phyloP scores from a whole-genome alignment of 148 eudicot species.

The Nyssa sinensis region DNA sequence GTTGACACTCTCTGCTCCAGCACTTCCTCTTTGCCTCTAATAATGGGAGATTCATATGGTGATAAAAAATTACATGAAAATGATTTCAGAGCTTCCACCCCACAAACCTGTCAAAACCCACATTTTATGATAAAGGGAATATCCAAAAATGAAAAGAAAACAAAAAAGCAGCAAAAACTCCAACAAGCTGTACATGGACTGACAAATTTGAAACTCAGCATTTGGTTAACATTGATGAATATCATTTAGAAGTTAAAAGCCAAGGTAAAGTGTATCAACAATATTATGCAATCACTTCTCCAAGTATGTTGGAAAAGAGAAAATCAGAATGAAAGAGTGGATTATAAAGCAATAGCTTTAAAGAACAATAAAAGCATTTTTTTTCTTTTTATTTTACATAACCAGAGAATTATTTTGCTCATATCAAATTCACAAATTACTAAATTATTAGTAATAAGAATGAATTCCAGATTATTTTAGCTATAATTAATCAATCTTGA shows the following conservation, averaged over 20 bases:
- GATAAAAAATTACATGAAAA: conserved; percentile 44
- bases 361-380: neutral
- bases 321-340: too few relatives aligned
- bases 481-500: neutral
- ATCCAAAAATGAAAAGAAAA: too few relatives aligned
- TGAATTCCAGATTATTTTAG: too few relatives aligned
- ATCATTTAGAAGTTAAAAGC: neutral
- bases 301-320: too few relatives aligned
- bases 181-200: neutral
- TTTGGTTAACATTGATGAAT: too few relatives aligned
- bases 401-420: neutral
- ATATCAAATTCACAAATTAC: neutral
- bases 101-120: conserved; percentile 60
- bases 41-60: conserved; percentile 37
- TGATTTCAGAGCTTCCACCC: conserved; percentile 47
- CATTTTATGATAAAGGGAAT: neutral
- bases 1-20: conserved; percentile 63
- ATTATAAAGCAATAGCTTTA: too few relatives aligned
- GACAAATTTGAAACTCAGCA: neutral
- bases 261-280: neutral
- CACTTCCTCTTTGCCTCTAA: conserved; percentile 55
- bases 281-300: too few relatives aligned
- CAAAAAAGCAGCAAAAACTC: neutral
- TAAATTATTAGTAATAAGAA: neutral
- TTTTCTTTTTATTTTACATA: too few relatives aligned